phyloP scores from a whole-genome alignment of 129 eudicot species.

The Solidago caesia region DNA sequence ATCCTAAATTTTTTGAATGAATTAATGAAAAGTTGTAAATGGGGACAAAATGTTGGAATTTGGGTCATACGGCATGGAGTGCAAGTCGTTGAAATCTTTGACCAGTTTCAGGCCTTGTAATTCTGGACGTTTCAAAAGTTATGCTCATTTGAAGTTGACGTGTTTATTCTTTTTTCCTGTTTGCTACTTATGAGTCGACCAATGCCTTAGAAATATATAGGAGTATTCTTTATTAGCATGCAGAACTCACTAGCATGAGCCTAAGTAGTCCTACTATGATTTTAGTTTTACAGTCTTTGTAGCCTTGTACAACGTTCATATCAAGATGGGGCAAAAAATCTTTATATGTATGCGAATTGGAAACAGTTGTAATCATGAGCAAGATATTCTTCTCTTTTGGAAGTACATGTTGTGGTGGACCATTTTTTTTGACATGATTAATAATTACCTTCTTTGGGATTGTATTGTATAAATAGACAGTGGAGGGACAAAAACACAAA shows the following conservation, averaged over 20 bases:
- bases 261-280: not conserved
- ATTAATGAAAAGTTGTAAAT: no score
- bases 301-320: not conserved
- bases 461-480: slow-evolving; percentile 52
- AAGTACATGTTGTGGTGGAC: not conserved
- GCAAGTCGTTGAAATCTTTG: no score
- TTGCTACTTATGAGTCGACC: not conserved
- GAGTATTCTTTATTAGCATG: not conserved
- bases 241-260: not conserved
- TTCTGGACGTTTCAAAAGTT: not conserved
- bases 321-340: not conserved
- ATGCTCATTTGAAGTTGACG: not conserved
- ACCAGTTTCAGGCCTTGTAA: no score
- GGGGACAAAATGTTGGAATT: no score
- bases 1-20: no score
- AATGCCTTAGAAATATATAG: not conserved
- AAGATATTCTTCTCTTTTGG: not conserved
- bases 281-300: not conserved
- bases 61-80: no score
- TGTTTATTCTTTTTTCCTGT: not conserved
- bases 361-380: no score
- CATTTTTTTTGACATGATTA: not conserved
- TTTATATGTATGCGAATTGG: not conserved
- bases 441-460: slow-evolving; percentile 11
- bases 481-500: slow-evolving; percentile 78